These are phyloP conservation scores for Pseudozyma tsukubaensis DNA, from an alignment of 1,284 basidiomycete species.

Conservation along the genomic window DNA sequence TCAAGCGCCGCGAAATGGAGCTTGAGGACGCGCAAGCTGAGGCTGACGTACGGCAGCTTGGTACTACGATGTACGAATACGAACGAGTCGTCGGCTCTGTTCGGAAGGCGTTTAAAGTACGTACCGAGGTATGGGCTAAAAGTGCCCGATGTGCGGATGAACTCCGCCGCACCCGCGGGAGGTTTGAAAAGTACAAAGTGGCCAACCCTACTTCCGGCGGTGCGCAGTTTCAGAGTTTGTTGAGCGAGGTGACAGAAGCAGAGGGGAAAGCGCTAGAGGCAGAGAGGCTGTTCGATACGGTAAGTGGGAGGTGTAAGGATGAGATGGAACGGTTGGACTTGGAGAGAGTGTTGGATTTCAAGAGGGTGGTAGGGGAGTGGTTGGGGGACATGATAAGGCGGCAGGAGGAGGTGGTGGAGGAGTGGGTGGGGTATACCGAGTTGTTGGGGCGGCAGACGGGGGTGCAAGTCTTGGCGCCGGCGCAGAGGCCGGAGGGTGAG, in stretches of 20 bases:
- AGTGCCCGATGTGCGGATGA: conserved; percentile 76
- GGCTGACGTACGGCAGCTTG: conserved; percentile 61
- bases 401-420: conserved; percentile 78
- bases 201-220: conserved; percentile 61
- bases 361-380: conserved; percentile 79
- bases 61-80: conserved; percentile 89
- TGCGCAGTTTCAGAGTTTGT: conserved; percentile 48
- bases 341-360: conserved; percentile 90
- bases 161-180: conserved; percentile 77
- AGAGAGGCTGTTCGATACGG: conserved; percentile 86
- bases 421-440: conserved; percentile 56
- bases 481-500: not conserved
- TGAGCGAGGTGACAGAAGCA: conserved; percentile 48
- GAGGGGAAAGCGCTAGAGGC: conserved; percentile 48
- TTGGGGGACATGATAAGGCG: conserved; percentile 82
- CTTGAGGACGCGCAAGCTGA: conserved; percentile 61
- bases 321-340: conserved; percentile 94
- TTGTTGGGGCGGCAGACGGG: conserved; percentile 58
- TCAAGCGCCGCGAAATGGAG: conserved; percentile 61
- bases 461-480: conserved; percentile 23
- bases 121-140: conserved; percentile 78
- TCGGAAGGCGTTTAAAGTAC: conserved; percentile 84
- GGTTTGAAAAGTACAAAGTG: conserved; percentile 85
- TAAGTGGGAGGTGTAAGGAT: conserved; percentile 85
- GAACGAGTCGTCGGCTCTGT: conserved; percentile 89